phyloP scores from a whole-genome alignment of 345 rosid species.

The Citrus maxima region DNA sequence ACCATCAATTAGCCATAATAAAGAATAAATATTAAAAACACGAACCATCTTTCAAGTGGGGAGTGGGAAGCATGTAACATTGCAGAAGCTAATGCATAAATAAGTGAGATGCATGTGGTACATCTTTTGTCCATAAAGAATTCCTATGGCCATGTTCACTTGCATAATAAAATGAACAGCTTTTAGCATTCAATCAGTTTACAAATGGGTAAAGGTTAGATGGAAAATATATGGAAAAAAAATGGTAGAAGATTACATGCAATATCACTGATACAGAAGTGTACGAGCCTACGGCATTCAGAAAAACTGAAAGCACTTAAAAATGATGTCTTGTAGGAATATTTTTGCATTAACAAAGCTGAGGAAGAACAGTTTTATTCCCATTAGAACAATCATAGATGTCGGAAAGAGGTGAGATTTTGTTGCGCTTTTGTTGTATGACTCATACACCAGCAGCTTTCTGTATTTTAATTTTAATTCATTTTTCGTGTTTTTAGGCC shows the following conservation, averaged over 20 bases:
- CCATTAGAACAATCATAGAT: background rate
- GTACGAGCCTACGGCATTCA: background rate
- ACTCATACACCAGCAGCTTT: background rate
- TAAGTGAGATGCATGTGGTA: background rate
- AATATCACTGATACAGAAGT: background rate
- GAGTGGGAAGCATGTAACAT: too few relatives aligned
- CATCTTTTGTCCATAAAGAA: background rate
- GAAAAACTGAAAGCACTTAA: background rate
- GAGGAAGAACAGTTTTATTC: background rate
- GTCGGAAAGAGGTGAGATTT: conserved; percentile 10
- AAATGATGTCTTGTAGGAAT: conserved; percentile 1
- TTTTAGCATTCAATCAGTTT: too few relatives aligned
- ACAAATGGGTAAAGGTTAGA: too few relatives aligned
- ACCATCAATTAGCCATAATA: background rate
- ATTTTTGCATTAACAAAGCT: background rate
- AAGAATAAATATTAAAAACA: too few relatives aligned
- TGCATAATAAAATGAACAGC: too few relatives aligned
- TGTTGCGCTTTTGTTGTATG: background rate
- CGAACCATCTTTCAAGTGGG: too few relatives aligned
- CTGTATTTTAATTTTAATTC: background rate
- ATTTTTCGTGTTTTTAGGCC: conserved; percentile 19
- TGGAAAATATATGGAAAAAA: too few relatives aligned
- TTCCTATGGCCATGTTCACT: background rate
- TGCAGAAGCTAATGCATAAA: too few relatives aligned
- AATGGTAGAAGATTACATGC: background rate